Evolutionary conservation across 352 stramenopile species (phyloP).

Genomic region (Heterotrichella gracilis): DNA sequence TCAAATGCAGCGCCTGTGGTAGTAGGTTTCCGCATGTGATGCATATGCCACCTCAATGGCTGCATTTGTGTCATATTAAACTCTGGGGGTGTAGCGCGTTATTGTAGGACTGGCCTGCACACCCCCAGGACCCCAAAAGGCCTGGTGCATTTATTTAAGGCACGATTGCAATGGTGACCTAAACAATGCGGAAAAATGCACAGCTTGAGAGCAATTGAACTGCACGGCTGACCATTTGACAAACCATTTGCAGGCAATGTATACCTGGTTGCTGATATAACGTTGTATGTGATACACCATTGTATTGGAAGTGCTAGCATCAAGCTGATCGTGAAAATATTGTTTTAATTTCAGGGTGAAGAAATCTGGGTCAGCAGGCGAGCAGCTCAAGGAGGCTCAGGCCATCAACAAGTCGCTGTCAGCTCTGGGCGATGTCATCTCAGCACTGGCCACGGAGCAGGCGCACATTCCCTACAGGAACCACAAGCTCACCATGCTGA

Average conservation of each 20-base stretch:
- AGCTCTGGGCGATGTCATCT: slow-evolving; percentile 62
- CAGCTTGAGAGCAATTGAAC: too few relatives aligned
- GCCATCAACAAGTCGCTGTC: slow-evolving; percentile 96
- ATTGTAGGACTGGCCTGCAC: too few relatives aligned
- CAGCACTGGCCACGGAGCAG: slow-evolving; percentile 14
- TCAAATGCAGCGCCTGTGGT: too few relatives aligned
- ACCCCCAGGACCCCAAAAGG: too few relatives aligned
- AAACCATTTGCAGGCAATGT: background rate
- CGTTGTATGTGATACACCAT: background rate
- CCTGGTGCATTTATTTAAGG: too few relatives aligned
- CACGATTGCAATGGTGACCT: too few relatives aligned
- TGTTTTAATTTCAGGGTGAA: too few relatives aligned
- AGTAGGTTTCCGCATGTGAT: too few relatives aligned
- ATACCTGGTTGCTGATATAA: background rate
- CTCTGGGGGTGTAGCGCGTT: too few relatives aligned
- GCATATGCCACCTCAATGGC: too few relatives aligned
- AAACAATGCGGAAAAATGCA: too few relatives aligned
- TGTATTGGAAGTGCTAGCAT: background rate
- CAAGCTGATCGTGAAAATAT: background rate
- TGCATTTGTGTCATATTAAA: too few relatives aligned
- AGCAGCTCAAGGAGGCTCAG: slow-evolving; percentile 74
- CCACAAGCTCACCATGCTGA: slow-evolving; percentile 85
- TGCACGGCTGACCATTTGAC: slow-evolving; percentile 24
- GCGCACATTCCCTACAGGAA: slow-evolving; percentile 71
- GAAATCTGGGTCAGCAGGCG: slow-evolving; percentile 43